Evolutionary conservation across 2,329 filamentous ascomycete species (phyloP), one percentile per base, ranked within the genome.

Genomic region (Sarocladium oryzae): DNA sequence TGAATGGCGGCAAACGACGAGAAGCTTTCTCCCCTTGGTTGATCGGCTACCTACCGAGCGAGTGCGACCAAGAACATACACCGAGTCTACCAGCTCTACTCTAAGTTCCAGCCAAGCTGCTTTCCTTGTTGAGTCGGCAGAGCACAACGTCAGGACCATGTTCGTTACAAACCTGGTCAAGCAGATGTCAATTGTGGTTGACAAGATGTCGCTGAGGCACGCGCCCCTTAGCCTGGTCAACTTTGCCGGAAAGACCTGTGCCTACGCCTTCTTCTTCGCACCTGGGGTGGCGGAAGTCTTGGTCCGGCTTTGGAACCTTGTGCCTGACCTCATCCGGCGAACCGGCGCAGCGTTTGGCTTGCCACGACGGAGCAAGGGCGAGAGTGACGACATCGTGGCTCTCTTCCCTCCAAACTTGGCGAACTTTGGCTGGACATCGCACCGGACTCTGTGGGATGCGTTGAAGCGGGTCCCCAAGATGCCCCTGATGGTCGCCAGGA

Each of bases 261-360:
- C 91, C 2, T 96, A 95, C 66, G 90, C 89, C 26, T 96, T 95
- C 67, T 93, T 92, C 69, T 96, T 95, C 61, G 91, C 88, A 24
- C 89, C 89, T 0, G 89, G 89, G 4, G 81, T 95, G 51, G 86
- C 89, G 7, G 89, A 95, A 61, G 81, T 95, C 49, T 74, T 96
- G 46, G 81, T 92, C 23, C 82, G 89, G 15, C 72, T 96, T 4
- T 96, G 91, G 90, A 82, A 81, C 33, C 75, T 89, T 18, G 81
- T 83, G 2, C 72, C 84, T 3, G 82, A 84, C 52, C 71, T 82
- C 37, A 76, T 95, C 61, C 81, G 86, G 56, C 82, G 89, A 21
- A 78, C 89, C 1, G 76, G 89, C 8, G 78, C 84, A 48, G 85
- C 87, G 60, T 82, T 88, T 56, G 79, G 81, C 4, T 70, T 89